These are phyloP conservation scores for Pittosporum tobira DNA, from an alignment of 129 eudicot genomes.

Conservation along the genomic window DNA sequence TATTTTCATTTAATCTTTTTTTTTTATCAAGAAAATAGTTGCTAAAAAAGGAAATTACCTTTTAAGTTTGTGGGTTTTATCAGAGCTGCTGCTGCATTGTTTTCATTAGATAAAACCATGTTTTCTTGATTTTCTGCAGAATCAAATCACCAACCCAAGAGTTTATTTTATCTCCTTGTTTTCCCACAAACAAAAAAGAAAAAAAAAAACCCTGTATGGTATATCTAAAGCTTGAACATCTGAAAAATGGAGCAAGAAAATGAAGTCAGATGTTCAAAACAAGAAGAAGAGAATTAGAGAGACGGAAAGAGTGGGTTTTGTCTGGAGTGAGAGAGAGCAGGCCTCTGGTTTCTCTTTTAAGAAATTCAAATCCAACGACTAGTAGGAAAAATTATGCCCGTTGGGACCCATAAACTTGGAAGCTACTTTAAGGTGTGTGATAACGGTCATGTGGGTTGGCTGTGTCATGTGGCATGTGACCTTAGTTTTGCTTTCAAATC, in stretches of 20 bases:
- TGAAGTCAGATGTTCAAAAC: conserved; percentile 6
- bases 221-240: not conserved
- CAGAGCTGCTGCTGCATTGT: conserved; percentile 28
- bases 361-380: too few species aligned
- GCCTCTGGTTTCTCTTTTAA: too few species aligned
- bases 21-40: too few species aligned
- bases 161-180: not conserved
- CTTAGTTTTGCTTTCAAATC: conserved; percentile 18
- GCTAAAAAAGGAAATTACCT: conserved; percentile 28
- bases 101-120: conserved; percentile 45
- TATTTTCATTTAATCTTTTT: not conserved
- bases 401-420: conserved; percentile 29
- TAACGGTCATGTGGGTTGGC: conserved; percentile 18
- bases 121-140: conserved; percentile 21
- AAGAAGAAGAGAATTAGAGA: conserved; percentile 21
- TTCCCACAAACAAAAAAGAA: too few species aligned
- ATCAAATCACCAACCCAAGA: conserved; percentile 17
- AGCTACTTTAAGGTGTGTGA: conserved; percentile 1
- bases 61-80: conserved; percentile 35
- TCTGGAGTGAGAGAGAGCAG: too few species aligned
- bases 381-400: conserved; percentile 57
- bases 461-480: conserved; percentile 4
- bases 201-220: conserved; percentile 6
- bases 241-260: conserved; percentile 11
- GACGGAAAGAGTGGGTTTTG: conserved; percentile 14